Percentiles rank a stretch among this genome's conserved stretches.
phyloP scores from a whole-genome alignment of 1,139 yeast genomes.

The Suhomyces terraborum region DNA sequence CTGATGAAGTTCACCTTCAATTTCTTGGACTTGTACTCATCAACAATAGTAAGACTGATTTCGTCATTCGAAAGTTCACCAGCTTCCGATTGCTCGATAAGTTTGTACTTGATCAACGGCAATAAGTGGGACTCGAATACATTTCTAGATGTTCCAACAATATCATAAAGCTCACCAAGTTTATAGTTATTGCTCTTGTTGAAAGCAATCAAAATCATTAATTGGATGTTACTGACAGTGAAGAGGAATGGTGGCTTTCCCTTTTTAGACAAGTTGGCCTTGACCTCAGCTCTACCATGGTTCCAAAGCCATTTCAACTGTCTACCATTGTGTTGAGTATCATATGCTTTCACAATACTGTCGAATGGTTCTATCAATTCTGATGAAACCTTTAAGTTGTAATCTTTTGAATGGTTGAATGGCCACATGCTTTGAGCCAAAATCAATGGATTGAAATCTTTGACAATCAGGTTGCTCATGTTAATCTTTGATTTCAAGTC shows the following conservation, averaged over 20 bases:
- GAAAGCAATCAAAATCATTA: constrained; percentile 80
- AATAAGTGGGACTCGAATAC: constrained; percentile 72
- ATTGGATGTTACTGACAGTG: constrained; percentile 82
- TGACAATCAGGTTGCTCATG: constrained; percentile 41
- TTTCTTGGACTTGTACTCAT: constrained; percentile 83
- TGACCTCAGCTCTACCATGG: constrained; percentile 88
- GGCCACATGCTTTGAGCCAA: constrained; percentile 95
- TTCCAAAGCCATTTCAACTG: constrained; percentile 96
- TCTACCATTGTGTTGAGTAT: constrained; percentile 80
- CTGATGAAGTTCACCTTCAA: constrained; percentile 82
- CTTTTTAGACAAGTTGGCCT: constrained; percentile 80
- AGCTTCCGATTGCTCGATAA: constrained; percentile 65
- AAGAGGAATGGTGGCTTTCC: constrained; percentile 83
- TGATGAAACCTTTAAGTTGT: constrained; percentile 44
- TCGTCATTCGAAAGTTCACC: constrained; percentile 51
- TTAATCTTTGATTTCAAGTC: constrained; percentile 71
- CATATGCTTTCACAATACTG: constrained; percentile 68
- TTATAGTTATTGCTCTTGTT: constrained; percentile 66
- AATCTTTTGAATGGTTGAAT: constrained; percentile 49
- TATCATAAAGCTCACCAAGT: constrained; percentile 59
- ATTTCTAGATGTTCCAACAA: constrained; percentile 67
- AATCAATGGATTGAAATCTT: constrained; percentile 74
- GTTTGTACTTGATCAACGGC: constrained; percentile 78
- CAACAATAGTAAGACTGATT: constrained; percentile 72
- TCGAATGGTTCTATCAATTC: constrained; percentile 67